Conservation (phyloP, 192 early-diverging fungal genomes). For the Oehlia diaphana region DNA sequence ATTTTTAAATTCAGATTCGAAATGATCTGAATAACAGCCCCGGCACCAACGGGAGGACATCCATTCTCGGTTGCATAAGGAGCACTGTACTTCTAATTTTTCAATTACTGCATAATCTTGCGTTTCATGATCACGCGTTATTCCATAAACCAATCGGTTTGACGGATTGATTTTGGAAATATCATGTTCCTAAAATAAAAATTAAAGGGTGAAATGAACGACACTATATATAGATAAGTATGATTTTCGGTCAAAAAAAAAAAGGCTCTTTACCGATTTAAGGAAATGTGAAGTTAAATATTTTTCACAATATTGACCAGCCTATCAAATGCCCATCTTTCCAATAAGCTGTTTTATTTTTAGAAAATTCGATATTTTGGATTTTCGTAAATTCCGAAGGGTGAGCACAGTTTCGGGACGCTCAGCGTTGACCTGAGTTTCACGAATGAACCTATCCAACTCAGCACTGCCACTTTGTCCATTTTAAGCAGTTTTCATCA, state of each 20-base stretch:
- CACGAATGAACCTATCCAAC: neutral
- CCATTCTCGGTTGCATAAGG: neutral
- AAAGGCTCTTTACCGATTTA: neutral
- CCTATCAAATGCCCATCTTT: neutral
- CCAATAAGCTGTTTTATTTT: slow-evolving; percentile 10
- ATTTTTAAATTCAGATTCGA: neutral
- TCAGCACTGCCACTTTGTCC: neutral
- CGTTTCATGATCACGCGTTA: neutral
- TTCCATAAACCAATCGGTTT: neutral
- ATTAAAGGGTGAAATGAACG: neutral
- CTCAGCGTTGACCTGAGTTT: too few species aligned
- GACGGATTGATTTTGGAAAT: neutral
- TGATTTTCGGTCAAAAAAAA: neutral
- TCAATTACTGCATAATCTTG: neutral
- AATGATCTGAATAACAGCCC: neutral
- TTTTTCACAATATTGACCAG: slow-evolving; percentile 2
- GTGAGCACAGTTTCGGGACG: neutral
- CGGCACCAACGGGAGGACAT: neutral
- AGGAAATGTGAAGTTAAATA: neutral
- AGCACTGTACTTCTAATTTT: neutral
- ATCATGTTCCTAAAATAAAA: neutral
- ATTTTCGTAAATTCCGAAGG: neutral
- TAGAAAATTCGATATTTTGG: neutral
- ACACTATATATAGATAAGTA: neutral
- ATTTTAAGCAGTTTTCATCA: neutral